Base-by-base conservation (phyloP, 2,329 filamentous ascomycete species). In the Xylariales sp. region DNA sequence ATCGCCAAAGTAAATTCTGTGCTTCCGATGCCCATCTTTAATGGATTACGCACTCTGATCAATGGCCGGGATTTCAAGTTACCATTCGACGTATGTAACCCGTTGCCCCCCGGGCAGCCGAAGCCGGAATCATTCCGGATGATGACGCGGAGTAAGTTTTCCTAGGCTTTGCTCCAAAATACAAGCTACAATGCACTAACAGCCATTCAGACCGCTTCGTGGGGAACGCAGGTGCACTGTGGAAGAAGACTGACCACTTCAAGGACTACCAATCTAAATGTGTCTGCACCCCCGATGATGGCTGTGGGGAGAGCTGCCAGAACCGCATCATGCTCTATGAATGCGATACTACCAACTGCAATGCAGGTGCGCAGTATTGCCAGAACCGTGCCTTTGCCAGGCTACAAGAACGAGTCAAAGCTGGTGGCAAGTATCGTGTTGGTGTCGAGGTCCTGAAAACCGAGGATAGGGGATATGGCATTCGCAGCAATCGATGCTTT, bases 321-420 rank as follows among this genome's bases (percentile, higher is more conserved):
- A 98, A 98, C 60, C 76, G 89, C 45, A 89, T 89, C 60, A 97
- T 97, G 89, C 81, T 95, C 40, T 97, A 96, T 60, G 93, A 98
- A 65, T 98, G 93, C 59, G 88, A 97, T 59, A 77, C 84, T 32
- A 83, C 76, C 40, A 98, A 96, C 59, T 98, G 93, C 68, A 85
- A 82, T 41, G 69, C 91, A 13, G 84, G 85, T 28, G 70, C 77
- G n/a, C 74, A 79, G 15, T 56, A 71, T 33, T 98, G 93, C 61
- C 80, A 78, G 18, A 98, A 98, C 57, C 86, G 93, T 19, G 84
- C 85, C 16, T 98, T 98, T 62, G 81, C 87, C 20, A 79, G 85
- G 44, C 72, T 98, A 28, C 81, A 81, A 24, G 76, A 81, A 43
- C 82, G 93, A 36, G 80, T 78, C 30, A 85, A 86, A 54, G 78